Conservation (phyloP, 306 rosid genomes). For the Sphenostylis stenocarpa region DNA sequence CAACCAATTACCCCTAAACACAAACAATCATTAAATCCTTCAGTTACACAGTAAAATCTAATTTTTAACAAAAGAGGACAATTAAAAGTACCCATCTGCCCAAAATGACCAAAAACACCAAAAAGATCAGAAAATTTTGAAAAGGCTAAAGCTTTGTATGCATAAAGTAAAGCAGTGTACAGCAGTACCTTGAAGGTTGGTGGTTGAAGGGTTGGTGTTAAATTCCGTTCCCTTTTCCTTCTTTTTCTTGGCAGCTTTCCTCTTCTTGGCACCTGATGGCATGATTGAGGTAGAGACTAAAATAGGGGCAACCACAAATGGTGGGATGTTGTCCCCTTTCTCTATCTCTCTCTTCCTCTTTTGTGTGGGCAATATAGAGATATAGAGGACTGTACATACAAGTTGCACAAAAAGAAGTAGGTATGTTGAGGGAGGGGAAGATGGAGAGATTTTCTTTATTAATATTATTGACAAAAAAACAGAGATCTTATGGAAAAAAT, state of each 20-base stretch:
- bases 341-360: slow-evolving; percentile 19
- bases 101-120: not conserved
- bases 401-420: not conserved
- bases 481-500: slow-evolving; percentile 9
- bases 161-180: not conserved
- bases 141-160: slow-evolving; percentile 17
- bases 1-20: slow-evolving; percentile 1
- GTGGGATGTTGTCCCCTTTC: slow-evolving; percentile 19
- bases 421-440: not conserved
- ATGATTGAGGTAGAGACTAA: slow-evolving; percentile 31
- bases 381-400: not conserved
- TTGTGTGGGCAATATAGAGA: not conserved
- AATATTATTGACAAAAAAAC: not conserved
- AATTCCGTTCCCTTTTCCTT: slow-evolving; percentile 50
- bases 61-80: not conserved
- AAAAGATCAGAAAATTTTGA: not conserved
- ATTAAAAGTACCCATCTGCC: slow-evolving; percentile 24
- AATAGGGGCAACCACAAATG: slow-evolving; percentile 40
- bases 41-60: not conserved
- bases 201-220: slow-evolving; percentile 35
- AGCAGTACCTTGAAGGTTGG: slow-evolving; percentile 46
- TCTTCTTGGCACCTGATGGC: slow-evolving; percentile 82
- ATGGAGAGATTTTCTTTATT: not conserved
- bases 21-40: not conserved
- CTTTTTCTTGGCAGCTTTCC: slow-evolving; percentile 90